Conservation (phyloP, 257 asterid species). For the Marsdenia floribunda region DNA sequence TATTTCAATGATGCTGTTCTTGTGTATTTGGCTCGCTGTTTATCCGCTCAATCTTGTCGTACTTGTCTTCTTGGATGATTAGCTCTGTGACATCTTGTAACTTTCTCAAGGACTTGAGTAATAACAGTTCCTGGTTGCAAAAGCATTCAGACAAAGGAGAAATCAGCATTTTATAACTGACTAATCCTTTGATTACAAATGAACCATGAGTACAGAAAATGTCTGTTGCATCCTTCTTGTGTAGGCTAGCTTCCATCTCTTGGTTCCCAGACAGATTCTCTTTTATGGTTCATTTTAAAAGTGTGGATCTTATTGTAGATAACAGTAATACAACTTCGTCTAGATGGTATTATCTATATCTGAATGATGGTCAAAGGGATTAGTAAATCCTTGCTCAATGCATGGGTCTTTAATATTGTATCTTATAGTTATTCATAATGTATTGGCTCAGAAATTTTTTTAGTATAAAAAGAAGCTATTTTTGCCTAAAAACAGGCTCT, state of each 20-base stretch:
- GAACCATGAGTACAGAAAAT: not conserved
- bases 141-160: not conserved
- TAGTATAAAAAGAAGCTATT: not conserved
- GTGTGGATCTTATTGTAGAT: not conserved
- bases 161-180: not conserved
- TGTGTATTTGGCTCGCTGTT: not conserved
- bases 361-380: not conserved
- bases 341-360: not conserved
- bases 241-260: not conserved
- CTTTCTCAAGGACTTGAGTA: not conserved
- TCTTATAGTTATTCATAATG: not conserved
- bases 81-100: not conserved
- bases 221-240: not conserved
- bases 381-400: not conserved
- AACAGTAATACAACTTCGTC: no score
- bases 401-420: not conserved
- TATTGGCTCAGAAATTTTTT: not conserved
- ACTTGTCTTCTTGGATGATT: slow-evolving; percentile 2
- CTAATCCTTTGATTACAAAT: not conserved
- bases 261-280: not conserved
- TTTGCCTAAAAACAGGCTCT: no score
- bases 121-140: not conserved
- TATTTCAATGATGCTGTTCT: not conserved
- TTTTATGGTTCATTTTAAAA: not conserved
- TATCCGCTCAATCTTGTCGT: not conserved